Evolutionary conservation across 2,329 filamentous ascomycete species (phyloP).

Genomic region (Tolypocladium paradoxum): DNA sequence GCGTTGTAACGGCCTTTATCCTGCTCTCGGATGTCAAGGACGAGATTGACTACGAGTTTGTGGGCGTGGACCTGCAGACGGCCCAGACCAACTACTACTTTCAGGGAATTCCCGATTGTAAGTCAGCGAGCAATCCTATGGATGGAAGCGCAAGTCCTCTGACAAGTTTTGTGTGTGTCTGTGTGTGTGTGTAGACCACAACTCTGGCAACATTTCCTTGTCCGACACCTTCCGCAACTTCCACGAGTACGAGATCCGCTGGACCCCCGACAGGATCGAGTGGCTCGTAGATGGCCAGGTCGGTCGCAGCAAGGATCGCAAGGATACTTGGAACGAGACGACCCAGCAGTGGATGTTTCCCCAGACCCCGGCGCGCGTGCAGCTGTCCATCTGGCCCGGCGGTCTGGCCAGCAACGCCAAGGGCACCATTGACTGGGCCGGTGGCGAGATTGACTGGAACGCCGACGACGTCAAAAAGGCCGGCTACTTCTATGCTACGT

Average conservation of each 20-base stretch:
- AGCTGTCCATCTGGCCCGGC: constrained; percentile 93
- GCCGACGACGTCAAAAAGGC: constrained; percentile 66
- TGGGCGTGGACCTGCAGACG: constrained; percentile 65
- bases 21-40: constrained; percentile 92
- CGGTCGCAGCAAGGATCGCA: constrained; percentile 62
- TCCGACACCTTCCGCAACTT: constrained; percentile 64
- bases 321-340: constrained; percentile 78
- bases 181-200: constrained; percentile 49
- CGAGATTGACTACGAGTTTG: constrained; percentile 94
- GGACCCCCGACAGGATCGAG: constrained; percentile 75
- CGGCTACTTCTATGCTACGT: constrained; percentile 80
- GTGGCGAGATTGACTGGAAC: constrained; percentile 77
- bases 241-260: constrained; percentile 89
- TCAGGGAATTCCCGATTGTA: constrained; percentile 86
- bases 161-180: not conserved
- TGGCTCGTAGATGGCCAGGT: constrained; percentile 80
- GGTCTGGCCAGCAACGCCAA: constrained; percentile 67
- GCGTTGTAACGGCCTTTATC: constrained; percentile 97
- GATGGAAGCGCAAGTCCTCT: constrained; percentile 1
- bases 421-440: constrained; percentile 86
- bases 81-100: constrained; percentile 97
- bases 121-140: constrained; percentile 20
- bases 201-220: constrained; percentile 59
- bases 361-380: constrained; percentile 81
- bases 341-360: constrained; percentile 76